Conservation (phyloP, 352 stramenopile species). For the Phytophthora pisi region DNA sequence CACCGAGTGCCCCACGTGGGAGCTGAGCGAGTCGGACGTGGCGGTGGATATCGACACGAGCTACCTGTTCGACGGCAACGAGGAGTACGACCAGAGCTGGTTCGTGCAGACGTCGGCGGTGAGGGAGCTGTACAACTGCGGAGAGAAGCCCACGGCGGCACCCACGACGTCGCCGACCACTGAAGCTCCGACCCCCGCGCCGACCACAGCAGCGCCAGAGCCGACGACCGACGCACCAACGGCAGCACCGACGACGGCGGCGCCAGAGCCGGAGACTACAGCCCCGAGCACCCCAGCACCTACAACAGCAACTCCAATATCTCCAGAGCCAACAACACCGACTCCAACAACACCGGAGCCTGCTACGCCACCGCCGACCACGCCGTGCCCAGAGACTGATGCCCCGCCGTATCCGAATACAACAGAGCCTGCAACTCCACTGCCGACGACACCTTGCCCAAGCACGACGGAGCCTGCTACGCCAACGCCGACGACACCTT, state of each 20-base stretch:
- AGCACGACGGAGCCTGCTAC: not conserved
- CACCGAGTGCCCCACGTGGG: constrained; percentile 23
- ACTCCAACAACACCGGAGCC: not conserved
- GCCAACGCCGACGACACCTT: not conserved
- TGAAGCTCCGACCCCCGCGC: not conserved
- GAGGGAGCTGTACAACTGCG: constrained; percentile 30
- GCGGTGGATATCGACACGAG: constrained; percentile 21
- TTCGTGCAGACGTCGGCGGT: constrained; percentile 30
- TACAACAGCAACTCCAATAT: not conserved
- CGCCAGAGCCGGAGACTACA: not conserved
- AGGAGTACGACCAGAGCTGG: constrained; percentile 31
- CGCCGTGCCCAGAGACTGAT: not conserved
- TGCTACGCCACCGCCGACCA: not conserved
- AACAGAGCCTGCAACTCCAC: not conserved
- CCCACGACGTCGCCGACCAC: constrained; percentile 6
- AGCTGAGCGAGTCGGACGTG: constrained; percentile 9
- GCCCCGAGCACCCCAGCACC: not conserved
- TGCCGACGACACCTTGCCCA: not conserved
- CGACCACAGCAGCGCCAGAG: not conserved
- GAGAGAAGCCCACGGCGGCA: constrained; percentile 17
- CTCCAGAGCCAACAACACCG: constrained; percentile 11
- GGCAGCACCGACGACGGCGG: not conserved
- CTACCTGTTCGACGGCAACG: constrained; percentile 24
- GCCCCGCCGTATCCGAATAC: constrained; percentile 1
- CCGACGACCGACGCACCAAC: not conserved